A percentile compares a stretch with the other conserved stretches of the same genome.
phyloP scores from a whole-genome alignment of 2,329 filamentous ascomycete species.

The Aspergillus sp. region DNA sequence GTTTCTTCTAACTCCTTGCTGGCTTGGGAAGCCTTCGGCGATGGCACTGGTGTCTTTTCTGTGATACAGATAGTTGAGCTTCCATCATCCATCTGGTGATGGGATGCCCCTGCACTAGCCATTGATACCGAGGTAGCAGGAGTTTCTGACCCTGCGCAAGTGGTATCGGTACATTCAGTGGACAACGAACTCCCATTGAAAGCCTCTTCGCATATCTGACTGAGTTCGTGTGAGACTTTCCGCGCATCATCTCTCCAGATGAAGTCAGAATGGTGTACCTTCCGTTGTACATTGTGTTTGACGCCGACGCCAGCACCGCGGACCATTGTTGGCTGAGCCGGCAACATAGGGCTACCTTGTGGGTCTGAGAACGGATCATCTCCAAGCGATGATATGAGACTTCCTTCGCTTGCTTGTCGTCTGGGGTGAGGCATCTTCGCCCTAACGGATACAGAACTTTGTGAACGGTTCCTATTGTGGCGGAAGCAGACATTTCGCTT shows the following conservation, averaged over 20 bases:
- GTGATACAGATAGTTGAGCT: constrained; percentile 40
- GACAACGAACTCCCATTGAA: constrained; percentile 71
- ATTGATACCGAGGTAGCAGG: constrained; percentile 50
- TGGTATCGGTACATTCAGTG: constrained; percentile 48
- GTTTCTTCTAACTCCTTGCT: constrained; percentile 59
- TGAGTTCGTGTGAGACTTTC: constrained; percentile 80
- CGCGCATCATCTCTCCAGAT: constrained; percentile 74
- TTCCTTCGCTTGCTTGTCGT: constrained; percentile 25
- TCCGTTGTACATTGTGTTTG: constrained; percentile 38
- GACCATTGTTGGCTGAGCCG: constrained; percentile 40
- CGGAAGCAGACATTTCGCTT: constrained; percentile 65
- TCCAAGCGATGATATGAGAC: constrained; percentile 21
- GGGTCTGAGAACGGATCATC: constrained; percentile 22
- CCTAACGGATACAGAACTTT: constrained; percentile 27
- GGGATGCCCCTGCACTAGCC: constrained; percentile 29
- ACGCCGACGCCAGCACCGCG: constrained; percentile 32
- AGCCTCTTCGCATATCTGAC: constrained; percentile 87
- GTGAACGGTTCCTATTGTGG: constrained; percentile 49
- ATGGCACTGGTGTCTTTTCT: constrained; percentile 40
- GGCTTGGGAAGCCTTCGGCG: constrained; percentile 51
- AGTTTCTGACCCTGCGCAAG: constrained; percentile 48
- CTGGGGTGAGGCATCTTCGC: constrained; percentile 20
- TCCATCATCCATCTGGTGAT: constrained; percentile 14
- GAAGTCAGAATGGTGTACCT: constrained; percentile 45
- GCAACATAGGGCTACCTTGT: constrained; percentile 40